Base-by-base conservation (phyloP, 768 basidiomycete species). In the Naganishia onofrii region DNA sequence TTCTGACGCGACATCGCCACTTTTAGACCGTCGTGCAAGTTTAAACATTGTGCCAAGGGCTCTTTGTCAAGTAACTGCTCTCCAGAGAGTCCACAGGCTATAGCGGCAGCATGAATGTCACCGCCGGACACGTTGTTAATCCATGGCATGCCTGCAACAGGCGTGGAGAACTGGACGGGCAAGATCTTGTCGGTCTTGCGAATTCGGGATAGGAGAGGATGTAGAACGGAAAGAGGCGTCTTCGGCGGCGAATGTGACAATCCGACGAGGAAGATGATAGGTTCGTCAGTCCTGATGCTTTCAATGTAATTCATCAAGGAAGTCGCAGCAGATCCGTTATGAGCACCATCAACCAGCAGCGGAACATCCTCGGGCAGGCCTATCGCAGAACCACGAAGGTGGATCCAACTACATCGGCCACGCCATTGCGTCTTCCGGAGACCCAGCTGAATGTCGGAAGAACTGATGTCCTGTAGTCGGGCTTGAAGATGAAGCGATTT, bases 71-170 rank as follows among this genome's bases (percentile, higher is more conserved):
- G 29, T 34, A 76, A 74, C 63, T 79, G 81, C 28, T 74, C 79
- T 34, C 81, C 76, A 26, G 81, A 6, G 85, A 84, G 3, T 82
- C 77, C 5, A 88, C 80, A 36, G 71, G 71, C 53, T 69, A 71
- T 36, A 23, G 88, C 86, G 0, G 83, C 84, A 19, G 81, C 80
- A 26, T 76, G 80, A 66, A 94, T 74, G 57, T 86, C 85, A 1
- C 78, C 78, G 3, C 85, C 84, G 8, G 86, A 77, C 0, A 89
- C 88, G 3, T 88, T 82, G 44, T 83, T 85, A 29, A 98, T 88
- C 96, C 96, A 99, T 0, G 94, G 92, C 96, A 99, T 98, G 2
- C 89, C 91, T 3, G 88, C 90, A 0, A 93, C 90, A 4, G 86
- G 87, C 1, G 57, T 77, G 8, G 68, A 72, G 71, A 76, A 83